Percentiles rank a stretch among this genome's conserved stretches.
Conservation (phyloP, 1,284 basidiomycete species). For the Takashimella koratensis region DNA sequence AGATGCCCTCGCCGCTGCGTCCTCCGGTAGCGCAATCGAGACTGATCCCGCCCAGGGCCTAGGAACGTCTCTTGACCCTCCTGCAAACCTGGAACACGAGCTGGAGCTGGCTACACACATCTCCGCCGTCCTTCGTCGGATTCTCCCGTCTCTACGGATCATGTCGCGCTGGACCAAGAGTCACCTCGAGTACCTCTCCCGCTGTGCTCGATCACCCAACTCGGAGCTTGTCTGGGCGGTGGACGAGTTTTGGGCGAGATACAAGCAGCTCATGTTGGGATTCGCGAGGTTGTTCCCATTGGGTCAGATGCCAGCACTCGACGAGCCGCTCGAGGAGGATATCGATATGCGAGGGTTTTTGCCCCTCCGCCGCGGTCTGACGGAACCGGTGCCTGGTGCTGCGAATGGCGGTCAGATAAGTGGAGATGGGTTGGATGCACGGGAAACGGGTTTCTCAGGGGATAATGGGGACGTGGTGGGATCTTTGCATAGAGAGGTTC, state of each 20-base stretch:
- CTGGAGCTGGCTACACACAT: slow-evolving; percentile 66
- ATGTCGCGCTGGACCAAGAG: slow-evolving; percentile 82
- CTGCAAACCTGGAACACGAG: slow-evolving; percentile 47
- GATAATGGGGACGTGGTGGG: slow-evolving; percentile 14
- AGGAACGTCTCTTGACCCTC: slow-evolving; percentile 9
- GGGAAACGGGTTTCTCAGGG: slow-evolving; percentile 2
- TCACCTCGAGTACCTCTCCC: slow-evolving; percentile 66
- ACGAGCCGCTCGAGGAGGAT: slow-evolving; percentile 81
- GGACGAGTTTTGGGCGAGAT: slow-evolving; percentile 66
- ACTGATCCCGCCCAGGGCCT: neutral
- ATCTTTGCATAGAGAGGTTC: slow-evolving; percentile 53
- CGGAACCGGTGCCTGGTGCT: neutral
- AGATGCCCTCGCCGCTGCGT: slow-evolving; percentile 27
- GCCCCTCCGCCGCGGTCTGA: slow-evolving; percentile 62
- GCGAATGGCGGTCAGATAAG: neutral
- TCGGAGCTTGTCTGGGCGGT: slow-evolving; percentile 30
- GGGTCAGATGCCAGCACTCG: slow-evolving; percentile 60
- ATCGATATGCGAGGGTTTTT: slow-evolving; percentile 82
- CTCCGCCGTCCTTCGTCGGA: slow-evolving; percentile 77
- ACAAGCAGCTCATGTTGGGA: slow-evolving; percentile 63
- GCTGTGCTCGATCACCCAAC: slow-evolving; percentile 18
- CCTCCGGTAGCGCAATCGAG: neutral
- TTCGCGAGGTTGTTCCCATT: slow-evolving; percentile 68
- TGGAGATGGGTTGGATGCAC: neutral
- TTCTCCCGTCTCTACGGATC: slow-evolving; percentile 80